Base-by-base conservation (phyloP, 257 asterid species). In the Solanum sejunctum region DNA sequence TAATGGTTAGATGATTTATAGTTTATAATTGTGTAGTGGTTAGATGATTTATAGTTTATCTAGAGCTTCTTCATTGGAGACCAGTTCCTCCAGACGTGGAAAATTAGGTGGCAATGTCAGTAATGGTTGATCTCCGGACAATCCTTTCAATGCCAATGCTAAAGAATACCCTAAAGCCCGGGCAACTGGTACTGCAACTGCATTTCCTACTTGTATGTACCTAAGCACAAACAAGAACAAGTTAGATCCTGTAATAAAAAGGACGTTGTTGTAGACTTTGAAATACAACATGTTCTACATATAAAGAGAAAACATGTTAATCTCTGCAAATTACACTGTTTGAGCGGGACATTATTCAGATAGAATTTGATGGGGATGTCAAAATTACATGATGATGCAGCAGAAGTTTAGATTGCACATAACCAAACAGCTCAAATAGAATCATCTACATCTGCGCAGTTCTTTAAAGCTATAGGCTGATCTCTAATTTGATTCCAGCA, bases 151-250 rank as follows among this genome's bases (percentile, higher is more conserved):
- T 1, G 98, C 92, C 89, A 81, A 5, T 1, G 95, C 95, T 39
- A 94, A 81, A 0, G 97, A 88, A 64, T 86, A 91, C 0, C 99
- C 99, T 54, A 96, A 81, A 0, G 96, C 97, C 0, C 97, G 92
- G 18, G 97, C 97, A 0, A 96, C 99, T 0, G 99, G 99, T 51
- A 93, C 95, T 0, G 99, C 99, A 8, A 96, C 99, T 0, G 99
- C 99, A 80, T 96, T 96, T 2, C 99, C 99, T 0, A 96, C 98
- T 86, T 96, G 99, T 2, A 86, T 90, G 85, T 94, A 95, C 67
- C 99, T 95, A 84, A 63, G 18, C n/a, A 47, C 39, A 66, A 47
- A 49, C n/a, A 6, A 4, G 16, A 13, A 10, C 55, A 41, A 23
- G 60, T 75, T 60, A 75, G 58, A 47, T 18, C 60, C 60, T 23